Evolutionary conservation across 148 eudicot species (phyloP), one percentile per base, ranked within the genome.

Genomic region (Nepenthes gracilis): DNA sequence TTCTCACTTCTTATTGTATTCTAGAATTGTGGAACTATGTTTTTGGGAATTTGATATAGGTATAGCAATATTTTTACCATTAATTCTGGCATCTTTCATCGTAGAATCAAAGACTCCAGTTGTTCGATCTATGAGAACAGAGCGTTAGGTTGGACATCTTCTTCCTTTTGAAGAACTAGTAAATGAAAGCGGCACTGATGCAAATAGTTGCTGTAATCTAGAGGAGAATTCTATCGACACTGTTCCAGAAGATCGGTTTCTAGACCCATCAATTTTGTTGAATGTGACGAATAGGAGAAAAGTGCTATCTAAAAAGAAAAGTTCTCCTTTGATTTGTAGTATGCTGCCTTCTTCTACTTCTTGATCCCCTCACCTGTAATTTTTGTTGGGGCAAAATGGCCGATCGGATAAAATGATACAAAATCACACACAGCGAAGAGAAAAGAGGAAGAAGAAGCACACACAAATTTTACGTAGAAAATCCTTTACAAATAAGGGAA

Each of bases 231-330:
- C 38, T 54, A 63, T 62, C 43, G 63, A 54, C 52, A 64, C 5
- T 55, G 56, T 51, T 36, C 45, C 51, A 40, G 82, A 76, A 57
- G 81, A 81, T 54, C 70, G 62, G 54, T 85, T 86, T 75, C 96
- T 95, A 59, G 75, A 85, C 65, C 85, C 92, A 70, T 73, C 59
- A 70, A 74, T 84, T 56, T 75, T 93, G 75, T 71, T 83, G 72
- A 82, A 84, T 76, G 86, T 93, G 69, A 93, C 99, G 23, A 88
- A 67, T 74, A 76, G 99, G 75, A 84, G 74, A 75, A 93, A 93
- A 74, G 68, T 60, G 59, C 70, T 83, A 38, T 64, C 61, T 67
- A 81, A 71, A 74, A 86, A 82, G 69, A 85, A 72, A 66, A 75
- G 73, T 69, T 74, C 55, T 54, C 74, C 70, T 13, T 69, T 38